phyloP scores from a whole-genome alignment of 2,329 filamentous ascomycete genomes.

The Pseudocercospora macadamiae region DNA sequence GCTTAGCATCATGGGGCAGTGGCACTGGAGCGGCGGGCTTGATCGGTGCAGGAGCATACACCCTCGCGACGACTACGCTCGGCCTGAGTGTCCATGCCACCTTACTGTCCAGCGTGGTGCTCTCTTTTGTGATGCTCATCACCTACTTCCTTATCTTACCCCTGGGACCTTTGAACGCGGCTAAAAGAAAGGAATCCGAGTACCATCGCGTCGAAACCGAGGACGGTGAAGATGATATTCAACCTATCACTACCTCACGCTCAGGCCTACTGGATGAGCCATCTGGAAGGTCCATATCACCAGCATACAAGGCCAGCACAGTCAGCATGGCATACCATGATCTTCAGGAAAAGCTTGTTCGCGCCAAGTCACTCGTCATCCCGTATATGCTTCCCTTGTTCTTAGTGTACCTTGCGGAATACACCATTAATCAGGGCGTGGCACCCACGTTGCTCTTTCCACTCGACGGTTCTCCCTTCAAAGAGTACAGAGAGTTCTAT shows the following conservation, averaged over 20 bases:
- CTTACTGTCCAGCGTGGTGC: conserved; percentile 73
- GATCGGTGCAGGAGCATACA: conserved; percentile 84
- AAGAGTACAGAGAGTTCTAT: conserved; percentile 83
- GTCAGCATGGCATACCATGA: conserved; percentile 15
- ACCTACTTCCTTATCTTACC: conserved; percentile 87
- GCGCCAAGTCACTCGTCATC: conserved; percentile 39
- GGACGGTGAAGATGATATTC: conserved; percentile 46
- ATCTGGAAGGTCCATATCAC: conserved; percentile 36
- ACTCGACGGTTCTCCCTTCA: conserved; percentile 73
- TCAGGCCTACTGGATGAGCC: conserved; percentile 37
- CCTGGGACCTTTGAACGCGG: conserved; percentile 61
- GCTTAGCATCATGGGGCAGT: conserved; percentile 87
- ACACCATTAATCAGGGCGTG: conserved; percentile 96
- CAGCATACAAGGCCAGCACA: conserved; percentile 20
- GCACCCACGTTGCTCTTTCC: conserved; percentile 88
- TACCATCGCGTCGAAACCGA: conserved; percentile 59
- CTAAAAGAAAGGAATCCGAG: conserved; percentile 45
- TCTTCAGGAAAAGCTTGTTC: conserved; percentile 54
- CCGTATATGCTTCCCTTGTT: conserved; percentile 84
- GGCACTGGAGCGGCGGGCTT: conserved; percentile 70
- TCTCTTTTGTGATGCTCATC: conserved; percentile 80
- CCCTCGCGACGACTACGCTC: conserved; percentile 79
- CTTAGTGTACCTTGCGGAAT: conserved; percentile 92
- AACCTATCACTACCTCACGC: conserved; percentile 26
- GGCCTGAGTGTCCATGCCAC: conserved; percentile 74